Base-by-base conservation (phyloP, 805 yeast genomes). In the Candida succiphila region DNA sequence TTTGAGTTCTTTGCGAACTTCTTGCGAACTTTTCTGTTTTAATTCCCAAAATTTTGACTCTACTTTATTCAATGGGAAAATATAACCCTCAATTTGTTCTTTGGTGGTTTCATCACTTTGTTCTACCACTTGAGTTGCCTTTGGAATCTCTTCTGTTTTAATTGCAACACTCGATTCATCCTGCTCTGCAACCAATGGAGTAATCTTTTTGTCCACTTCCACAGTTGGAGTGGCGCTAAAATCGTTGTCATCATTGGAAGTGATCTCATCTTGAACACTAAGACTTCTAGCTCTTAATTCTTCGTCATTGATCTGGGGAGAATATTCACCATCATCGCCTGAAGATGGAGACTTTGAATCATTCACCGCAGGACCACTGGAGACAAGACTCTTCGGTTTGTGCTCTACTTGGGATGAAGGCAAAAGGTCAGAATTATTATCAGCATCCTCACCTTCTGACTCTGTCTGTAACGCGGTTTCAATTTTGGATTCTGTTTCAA, bases 31-130 rank as follows among this genome's bases (percentile, higher is more conserved):
- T 31, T 56, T 54, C 34, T 63, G 60, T 39, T 65, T 63, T 24
- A 71, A 41, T 20, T 62, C 62, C 63, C 65, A 69, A 0, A 67
- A 49, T 34, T 56, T 63, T n/a, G 60, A 49, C 28, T 70, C 72
- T 2, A 61, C 35, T 39, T 54, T 48, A 22, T 56, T 52, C 59
- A 73, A 45, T 2, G 81, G 81, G 41, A 72, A 74, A 4, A 69
- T 64, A 39, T 61, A 60, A 14, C 56, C 54, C 5, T 50, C 50
- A 9, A 54, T 27, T 5, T 12, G 30, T n/a, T 34, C 28, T 7
- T 26, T 20, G 9, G 45, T 36, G 26, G 22, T 29, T 18, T 37
- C 40, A n/a, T 36, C 39, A 15, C 37, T 43, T 17, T 37, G 36
- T 32, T 31, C 33, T 8, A 37, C 42, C 9, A 15, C 36, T 6